Evolutionary conservation across 495 filamentous ascomycete species (phyloP).

Genomic region (Lophium mytilinum): DNA sequence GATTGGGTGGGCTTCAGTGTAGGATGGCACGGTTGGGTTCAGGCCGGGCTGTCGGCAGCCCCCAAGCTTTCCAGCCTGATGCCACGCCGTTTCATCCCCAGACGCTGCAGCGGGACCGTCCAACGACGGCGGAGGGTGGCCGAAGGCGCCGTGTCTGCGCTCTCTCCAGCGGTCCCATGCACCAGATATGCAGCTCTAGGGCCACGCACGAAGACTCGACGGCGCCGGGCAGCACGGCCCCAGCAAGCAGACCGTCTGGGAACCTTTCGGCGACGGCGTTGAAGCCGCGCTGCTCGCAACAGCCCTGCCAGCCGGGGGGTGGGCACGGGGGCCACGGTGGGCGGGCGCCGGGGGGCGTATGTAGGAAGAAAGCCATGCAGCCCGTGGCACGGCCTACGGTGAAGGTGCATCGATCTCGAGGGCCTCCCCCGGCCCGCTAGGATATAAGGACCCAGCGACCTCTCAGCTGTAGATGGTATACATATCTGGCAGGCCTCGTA

Average conservation of each 20-base stretch:
- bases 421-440: background rate
- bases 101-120: background rate
- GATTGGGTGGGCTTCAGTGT: background rate
- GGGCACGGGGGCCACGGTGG: no score
- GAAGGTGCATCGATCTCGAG: no score
- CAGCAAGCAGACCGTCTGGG: background rate
- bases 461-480: background rate
- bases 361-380: no score
- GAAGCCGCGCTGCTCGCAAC: no score
- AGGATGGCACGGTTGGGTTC: background rate
- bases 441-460: background rate
- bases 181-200: background rate
- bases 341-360: no score
- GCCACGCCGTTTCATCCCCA: conserved; percentile 1
- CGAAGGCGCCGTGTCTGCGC: background rate
- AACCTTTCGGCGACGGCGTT: background rate
- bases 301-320: no score
- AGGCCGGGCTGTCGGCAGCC: background rate
- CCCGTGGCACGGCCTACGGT: no score
- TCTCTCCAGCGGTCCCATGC: conserved; percentile 7
- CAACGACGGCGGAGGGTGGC: background rate
- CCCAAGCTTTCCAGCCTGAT: background rate
- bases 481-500: background rate
- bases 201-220: no score
- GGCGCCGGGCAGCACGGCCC: conserved; percentile 4